Percentiles rank a stretch among this genome's conserved stretches.
phyloP scores from a whole-genome alignment of 2,329 filamentous ascomycete species.

The Aspergillus sp. region DNA sequence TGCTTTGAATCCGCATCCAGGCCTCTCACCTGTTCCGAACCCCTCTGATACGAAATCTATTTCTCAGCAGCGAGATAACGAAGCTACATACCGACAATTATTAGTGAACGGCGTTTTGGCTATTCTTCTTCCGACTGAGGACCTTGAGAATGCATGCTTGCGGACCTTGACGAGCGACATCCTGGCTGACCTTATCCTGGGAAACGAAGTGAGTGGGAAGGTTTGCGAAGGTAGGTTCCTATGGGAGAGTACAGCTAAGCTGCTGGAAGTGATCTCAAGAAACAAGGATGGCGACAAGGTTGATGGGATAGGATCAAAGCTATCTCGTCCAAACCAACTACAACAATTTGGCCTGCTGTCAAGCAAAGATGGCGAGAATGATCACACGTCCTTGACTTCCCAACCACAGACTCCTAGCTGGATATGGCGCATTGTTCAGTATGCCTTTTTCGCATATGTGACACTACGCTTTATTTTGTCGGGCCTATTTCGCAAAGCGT shows the following conservation, averaged over 20 bases:
- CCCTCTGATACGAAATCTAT: slow-evolving; percentile 51
- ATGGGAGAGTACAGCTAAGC: slow-evolving; percentile 78
- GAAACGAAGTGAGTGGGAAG: slow-evolving; percentile 76
- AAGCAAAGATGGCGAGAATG: slow-evolving; percentile 27
- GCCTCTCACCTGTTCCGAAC: slow-evolving; percentile 73
- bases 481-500: slow-evolving; percentile 66
- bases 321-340: slow-evolving; percentile 44
- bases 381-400: slow-evolving; percentile 26
- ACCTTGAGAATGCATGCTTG: slow-evolving; percentile 83
- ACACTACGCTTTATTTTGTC: slow-evolving; percentile 65
- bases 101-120: slow-evolving; percentile 80
- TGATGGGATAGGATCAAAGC: slow-evolving; percentile 30
- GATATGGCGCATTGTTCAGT: slow-evolving; percentile 56
- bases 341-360: slow-evolving; percentile 59
- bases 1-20: slow-evolving; percentile 75
- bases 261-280: slow-evolving; percentile 52
- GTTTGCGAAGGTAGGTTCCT: slow-evolving; percentile 85
- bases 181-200: slow-evolving; percentile 84
- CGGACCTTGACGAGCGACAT: slow-evolving; percentile 82
- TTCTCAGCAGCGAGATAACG: slow-evolving; percentile 69
- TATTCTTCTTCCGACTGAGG: slow-evolving; percentile 85
- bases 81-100: slow-evolving; percentile 80
- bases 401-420: slow-evolving; percentile 39
- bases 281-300: slow-evolving; percentile 17
- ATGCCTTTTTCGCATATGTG: slow-evolving; percentile 54